Conservation (phyloP, 2,329 filamentous ascomycete species). For the Coniochaeta sp. region DNA sequence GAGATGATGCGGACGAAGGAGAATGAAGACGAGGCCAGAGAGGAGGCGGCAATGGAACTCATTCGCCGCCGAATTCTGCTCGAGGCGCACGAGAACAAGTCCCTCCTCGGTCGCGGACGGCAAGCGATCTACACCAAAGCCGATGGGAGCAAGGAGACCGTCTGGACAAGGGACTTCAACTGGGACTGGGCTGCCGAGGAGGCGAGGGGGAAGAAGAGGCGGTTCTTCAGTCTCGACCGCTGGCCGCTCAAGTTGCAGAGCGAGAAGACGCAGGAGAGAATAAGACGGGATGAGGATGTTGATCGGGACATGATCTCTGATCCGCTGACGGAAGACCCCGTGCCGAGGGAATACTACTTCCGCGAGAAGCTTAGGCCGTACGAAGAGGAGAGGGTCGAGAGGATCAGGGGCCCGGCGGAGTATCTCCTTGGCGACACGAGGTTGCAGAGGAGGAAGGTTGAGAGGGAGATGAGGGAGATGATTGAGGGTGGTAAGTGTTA, state of each 20-base stretch:
- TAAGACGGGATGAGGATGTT: constrained; percentile 22
- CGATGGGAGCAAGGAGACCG: constrained; percentile 8
- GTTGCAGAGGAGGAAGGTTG: constrained; percentile 23
- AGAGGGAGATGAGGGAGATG: constrained; percentile 15
- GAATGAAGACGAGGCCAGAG: neutral
- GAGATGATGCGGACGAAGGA: neutral
- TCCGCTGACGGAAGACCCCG: constrained; percentile 19
- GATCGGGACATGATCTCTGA: constrained; percentile 18
- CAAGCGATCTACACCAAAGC: constrained; percentile 15
- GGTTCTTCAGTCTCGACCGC: constrained; percentile 38
- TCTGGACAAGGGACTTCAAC: constrained; percentile 16
- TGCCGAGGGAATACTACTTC: constrained; percentile 10
- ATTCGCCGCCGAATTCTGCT: constrained; percentile 33
- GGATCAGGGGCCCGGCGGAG: constrained; percentile 21
- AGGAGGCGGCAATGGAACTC: constrained; percentile 13
- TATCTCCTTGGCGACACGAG: constrained; percentile 31
- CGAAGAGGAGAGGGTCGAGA: constrained; percentile 13
- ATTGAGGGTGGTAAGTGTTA: constrained; percentile 16
- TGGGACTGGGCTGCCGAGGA: constrained; percentile 27
- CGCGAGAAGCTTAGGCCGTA: constrained; percentile 16
- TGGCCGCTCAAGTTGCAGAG: constrained; percentile 39
- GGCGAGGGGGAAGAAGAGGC: constrained; percentile 16
- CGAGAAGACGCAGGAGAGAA: constrained; percentile 18
- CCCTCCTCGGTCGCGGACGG: constrained; percentile 32
- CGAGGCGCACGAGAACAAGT: constrained; percentile 35